These are phyloP conservation scores for Cordyceps militaris DNA, from an alignment of 2,329 filamentous ascomycete genomes.

Conservation along the genomic window DNA sequence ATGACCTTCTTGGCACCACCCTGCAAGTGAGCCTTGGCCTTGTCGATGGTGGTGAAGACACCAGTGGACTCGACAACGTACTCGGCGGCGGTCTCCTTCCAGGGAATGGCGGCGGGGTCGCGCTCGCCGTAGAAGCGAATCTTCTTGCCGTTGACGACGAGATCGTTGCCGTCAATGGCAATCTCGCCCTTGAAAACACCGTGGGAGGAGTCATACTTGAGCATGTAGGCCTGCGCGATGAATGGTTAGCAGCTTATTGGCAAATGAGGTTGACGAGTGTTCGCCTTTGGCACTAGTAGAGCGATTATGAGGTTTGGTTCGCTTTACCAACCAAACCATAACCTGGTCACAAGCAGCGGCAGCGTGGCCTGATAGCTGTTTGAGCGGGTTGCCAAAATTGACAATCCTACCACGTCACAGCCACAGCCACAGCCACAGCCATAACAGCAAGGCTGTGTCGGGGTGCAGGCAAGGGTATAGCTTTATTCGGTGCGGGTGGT, in stretches of 20 bases:
- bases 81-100: constrained; percentile 76
- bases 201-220: constrained; percentile 98
- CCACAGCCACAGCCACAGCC: neutral
- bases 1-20: constrained; percentile 97
- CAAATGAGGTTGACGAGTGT: neutral
- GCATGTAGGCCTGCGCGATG: constrained; percentile 79
- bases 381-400: neutral
- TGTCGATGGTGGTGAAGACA: constrained; percentile 98
- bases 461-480: neutral
- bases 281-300: neutral
- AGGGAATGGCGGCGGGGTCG: constrained; percentile 85
- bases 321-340: neutral
- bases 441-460: neutral
- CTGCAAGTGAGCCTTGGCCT: constrained; percentile 89
- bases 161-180: constrained; percentile 60
- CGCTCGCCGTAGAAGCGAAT: constrained; percentile 92
- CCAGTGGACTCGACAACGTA: constrained; percentile 98
- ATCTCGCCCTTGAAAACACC: constrained; percentile 92
- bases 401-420: neutral
- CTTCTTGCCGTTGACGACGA: constrained; percentile 89
- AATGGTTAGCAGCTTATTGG: constrained; percentile 10
- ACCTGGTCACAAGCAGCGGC: neutral
- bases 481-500: neutral
- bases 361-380: neutral
- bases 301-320: neutral